Conservation (phyloP, 2,329 filamentous ascomycete species). For the Cladophialophora psammophila region DNA sequence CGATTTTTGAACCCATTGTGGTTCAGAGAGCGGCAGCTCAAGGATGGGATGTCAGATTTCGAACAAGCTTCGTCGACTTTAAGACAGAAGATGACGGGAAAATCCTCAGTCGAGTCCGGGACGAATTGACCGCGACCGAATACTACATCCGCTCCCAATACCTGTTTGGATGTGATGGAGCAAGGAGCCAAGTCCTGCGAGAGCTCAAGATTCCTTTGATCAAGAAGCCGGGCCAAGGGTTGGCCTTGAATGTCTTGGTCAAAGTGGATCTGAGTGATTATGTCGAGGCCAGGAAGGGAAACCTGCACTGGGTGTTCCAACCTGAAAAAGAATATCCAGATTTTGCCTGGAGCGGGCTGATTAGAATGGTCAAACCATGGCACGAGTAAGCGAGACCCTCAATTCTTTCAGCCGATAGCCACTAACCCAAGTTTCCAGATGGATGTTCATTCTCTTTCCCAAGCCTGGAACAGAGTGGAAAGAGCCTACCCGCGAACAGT, state of each 20-base stretch:
- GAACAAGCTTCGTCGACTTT: conserved; percentile 47
- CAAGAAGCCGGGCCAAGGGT: conserved; percentile 55
- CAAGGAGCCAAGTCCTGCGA: conserved; percentile 54
- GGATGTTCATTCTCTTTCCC: conserved; percentile 65
- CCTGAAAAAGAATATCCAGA: conserved; percentile 60
- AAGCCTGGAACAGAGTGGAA: conserved; percentile 48
- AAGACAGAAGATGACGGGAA: conserved; percentile 43
- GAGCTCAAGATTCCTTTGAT: conserved; percentile 58
- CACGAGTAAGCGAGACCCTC: conserved; percentile 50
- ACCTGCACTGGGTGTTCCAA: conserved; percentile 67
- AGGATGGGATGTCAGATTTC: conserved; percentile 52
- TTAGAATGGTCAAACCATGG: conserved; percentile 70
- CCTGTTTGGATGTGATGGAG: conserved; percentile 67
- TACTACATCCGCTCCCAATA: conserved; percentile 54
- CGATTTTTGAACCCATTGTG: conserved; percentile 53
- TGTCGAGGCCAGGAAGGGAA: conserved; percentile 61
- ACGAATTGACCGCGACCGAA: conserved; percentile 46
- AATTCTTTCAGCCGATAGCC: background rate
- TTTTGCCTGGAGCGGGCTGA: conserved; percentile 60
- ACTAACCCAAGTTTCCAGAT: conserved; percentile 43
- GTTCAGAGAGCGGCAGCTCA: conserved; percentile 47
- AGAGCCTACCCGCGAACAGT: conserved; percentile 58
- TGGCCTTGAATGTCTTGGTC: conserved; percentile 60
- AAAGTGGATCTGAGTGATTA: conserved; percentile 60
- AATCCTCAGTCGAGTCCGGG: conserved; percentile 48